Conservation (phyloP, 306 rosid genomes). For the Rubus parviflorus region DNA sequence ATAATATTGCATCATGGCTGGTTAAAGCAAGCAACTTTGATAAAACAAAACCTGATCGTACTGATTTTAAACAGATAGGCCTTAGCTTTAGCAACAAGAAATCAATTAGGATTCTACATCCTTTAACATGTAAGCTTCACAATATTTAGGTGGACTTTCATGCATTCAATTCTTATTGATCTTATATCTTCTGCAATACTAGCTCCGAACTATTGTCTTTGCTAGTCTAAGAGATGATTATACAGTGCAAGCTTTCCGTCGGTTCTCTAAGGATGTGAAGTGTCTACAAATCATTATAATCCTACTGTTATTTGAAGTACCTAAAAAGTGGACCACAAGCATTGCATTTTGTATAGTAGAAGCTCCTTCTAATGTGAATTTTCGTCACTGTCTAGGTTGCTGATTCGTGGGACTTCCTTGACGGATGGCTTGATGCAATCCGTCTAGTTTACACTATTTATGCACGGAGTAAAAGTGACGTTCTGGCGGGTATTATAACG, state of each 20-base stretch:
- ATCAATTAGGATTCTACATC: background rate
- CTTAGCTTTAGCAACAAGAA: background rate
- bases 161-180: background rate
- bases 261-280: background rate
- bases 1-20: constrained; percentile 1
- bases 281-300: background rate
- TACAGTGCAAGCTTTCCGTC: background rate
- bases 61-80: background rate
- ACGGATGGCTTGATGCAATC: constrained; percentile 97
- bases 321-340: constrained; percentile 1
- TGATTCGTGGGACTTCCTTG: constrained; percentile 93
- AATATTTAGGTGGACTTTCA: background rate
- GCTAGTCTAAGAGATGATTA: background rate
- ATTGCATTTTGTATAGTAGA: background rate
- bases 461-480: constrained; percentile 88
- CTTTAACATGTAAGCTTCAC: background rate
- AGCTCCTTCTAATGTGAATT: background rate
- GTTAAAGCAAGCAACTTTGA: background rate
- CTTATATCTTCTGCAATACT: background rate
- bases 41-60: background rate
- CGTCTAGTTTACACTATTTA: constrained; percentile 91
- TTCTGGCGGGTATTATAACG: constrained; percentile 80
- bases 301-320: background rate
- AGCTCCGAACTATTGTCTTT: background rate
- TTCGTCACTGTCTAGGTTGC: constrained; percentile 63